Evolutionary conservation across 305 asterid genomes (phyloP).

Genomic region (Fraxinus albicans): DNA sequence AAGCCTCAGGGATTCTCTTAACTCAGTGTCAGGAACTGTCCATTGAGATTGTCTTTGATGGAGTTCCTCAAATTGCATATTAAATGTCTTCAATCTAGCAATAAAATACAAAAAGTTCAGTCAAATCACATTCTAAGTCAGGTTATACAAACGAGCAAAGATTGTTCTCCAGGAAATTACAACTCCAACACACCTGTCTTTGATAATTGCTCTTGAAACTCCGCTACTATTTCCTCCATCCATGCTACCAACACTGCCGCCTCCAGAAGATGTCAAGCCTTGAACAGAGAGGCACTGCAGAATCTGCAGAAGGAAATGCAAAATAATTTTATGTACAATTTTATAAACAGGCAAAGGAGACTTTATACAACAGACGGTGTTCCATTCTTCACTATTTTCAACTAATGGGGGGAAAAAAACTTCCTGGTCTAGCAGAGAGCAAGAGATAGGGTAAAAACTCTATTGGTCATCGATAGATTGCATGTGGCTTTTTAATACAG

Average conservation of each 20-base stretch:
- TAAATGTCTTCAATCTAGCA: conserved; percentile 79
- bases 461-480: background rate
- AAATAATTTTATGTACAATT: background rate
- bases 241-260: conserved; percentile 60
- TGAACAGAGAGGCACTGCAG: conserved; percentile 81
- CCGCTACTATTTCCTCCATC: conserved; percentile 92
- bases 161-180: conserved; percentile 6
- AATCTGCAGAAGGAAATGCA: conserved; percentile 49
- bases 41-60: conserved; percentile 98
- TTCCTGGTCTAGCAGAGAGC: background rate
- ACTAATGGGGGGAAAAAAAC: background rate
- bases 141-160: background rate
- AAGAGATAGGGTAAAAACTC: background rate
- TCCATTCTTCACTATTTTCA: background rate
- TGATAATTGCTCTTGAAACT: conserved; percentile 78
- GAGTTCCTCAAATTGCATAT: conserved; percentile 90
- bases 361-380: background rate
- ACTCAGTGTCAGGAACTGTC: conserved; percentile 97
- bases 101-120: conserved; percentile 15
- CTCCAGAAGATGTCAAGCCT: conserved; percentile 82
- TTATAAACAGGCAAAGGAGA: background rate
- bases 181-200: conserved; percentile 64
- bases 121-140: conserved; percentile 7
- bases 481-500: background rate
- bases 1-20: conserved; percentile 91